A percentile compares a stretch with the other conserved stretches of the same genome.
These are phyloP conservation scores for Aurifilum marmelostoma DNA, from an alignment of 2,329 filamentous ascomycete species.

Conservation along the genomic window DNA sequence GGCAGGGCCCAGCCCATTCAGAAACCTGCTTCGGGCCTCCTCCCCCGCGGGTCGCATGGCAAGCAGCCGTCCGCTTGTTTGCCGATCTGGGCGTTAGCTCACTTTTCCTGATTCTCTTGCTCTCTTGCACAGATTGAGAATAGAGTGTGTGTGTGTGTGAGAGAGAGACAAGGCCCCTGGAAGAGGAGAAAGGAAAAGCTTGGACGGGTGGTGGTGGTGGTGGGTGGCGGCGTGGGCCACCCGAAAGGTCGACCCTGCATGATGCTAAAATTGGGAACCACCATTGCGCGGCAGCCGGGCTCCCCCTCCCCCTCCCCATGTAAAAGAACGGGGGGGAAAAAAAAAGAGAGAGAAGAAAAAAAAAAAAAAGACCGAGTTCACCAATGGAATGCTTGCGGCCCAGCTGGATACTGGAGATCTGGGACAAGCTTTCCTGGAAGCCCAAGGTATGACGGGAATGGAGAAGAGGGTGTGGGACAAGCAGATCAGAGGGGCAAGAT, in stretches of 20 bases:
- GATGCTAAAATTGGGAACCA: slow-evolving; percentile 14
- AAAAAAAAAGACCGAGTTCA: not conserved
- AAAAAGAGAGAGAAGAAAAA: no score
- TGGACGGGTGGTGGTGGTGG: not conserved
- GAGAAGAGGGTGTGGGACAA: not conserved
- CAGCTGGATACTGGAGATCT: not conserved
- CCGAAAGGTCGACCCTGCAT: slow-evolving; percentile 13
- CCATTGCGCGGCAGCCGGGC: no score
- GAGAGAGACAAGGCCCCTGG: not conserved
- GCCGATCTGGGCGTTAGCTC: not conserved
- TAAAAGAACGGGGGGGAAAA: no score
- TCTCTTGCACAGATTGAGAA: not conserved
- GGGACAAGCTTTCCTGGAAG: not conserved
- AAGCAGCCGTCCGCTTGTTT: slow-evolving; percentile 5
- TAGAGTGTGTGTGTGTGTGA: no score
- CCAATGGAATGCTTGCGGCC: no score
- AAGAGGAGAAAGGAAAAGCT: not conserved
- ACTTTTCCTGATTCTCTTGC: not conserved
- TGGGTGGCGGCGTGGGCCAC: not conserved
- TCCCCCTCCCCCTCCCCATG: no score
- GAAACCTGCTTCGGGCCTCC: not conserved
- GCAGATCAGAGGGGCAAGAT: no score
- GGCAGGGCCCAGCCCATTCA: not conserved
- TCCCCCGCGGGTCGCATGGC: not conserved
- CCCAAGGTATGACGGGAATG: not conserved